Percentiles rank a stretch among this genome's conserved stretches.
phyloP scores from a whole-genome alignment of 2,329 filamentous ascomycete species.

The Ascochyta rabiei region DNA sequence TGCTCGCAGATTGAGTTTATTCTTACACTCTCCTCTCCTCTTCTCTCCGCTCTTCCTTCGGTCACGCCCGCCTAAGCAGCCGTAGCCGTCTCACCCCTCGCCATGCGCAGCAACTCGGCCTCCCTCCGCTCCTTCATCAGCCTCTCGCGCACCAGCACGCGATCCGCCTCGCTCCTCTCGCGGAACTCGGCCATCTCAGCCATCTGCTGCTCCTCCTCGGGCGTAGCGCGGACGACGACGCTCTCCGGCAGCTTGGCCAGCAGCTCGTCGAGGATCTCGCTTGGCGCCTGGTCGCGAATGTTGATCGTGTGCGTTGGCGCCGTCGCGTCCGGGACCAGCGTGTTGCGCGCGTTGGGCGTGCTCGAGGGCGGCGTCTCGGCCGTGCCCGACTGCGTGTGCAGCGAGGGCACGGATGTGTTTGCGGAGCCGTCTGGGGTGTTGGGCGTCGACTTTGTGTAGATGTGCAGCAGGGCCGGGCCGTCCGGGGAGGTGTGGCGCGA shows the following conservation, averaged over 20 bases:
- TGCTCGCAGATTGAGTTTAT: neutral
- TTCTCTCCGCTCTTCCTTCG: neutral
- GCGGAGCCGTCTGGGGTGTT: constrained; percentile 11
- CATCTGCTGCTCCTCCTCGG: constrained; percentile 66
- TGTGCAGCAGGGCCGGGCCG: constrained; percentile 40
- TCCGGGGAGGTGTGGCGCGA: constrained; percentile 64
- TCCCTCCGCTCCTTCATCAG: constrained; percentile 66
- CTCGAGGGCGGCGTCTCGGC: constrained; percentile 21
- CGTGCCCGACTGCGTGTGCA: constrained; percentile 21
- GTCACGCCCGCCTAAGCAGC: neutral
- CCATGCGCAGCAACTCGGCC: constrained; percentile 63
- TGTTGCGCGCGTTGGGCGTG: constrained; percentile 32
- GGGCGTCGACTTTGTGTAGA: constrained; percentile 33
- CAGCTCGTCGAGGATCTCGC: constrained; percentile 68
- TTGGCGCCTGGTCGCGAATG: constrained; percentile 67
- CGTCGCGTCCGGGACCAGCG: constrained; percentile 37
- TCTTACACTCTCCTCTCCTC: neutral
- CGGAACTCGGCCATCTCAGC: constrained; percentile 62
- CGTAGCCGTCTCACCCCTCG: constrained; percentile 50
- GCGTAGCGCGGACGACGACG: constrained; percentile 60
- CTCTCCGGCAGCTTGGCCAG: constrained; percentile 67
- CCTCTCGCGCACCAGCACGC: constrained; percentile 59
- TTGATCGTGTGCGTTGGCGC: constrained; percentile 53
- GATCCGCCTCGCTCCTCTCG: constrained; percentile 60
- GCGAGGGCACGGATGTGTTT: constrained; percentile 19